These are phyloP conservation scores for Effrenium voratum DNA, from an alignment of 73 alveolate genomes.

Conservation along the genomic window DNA sequence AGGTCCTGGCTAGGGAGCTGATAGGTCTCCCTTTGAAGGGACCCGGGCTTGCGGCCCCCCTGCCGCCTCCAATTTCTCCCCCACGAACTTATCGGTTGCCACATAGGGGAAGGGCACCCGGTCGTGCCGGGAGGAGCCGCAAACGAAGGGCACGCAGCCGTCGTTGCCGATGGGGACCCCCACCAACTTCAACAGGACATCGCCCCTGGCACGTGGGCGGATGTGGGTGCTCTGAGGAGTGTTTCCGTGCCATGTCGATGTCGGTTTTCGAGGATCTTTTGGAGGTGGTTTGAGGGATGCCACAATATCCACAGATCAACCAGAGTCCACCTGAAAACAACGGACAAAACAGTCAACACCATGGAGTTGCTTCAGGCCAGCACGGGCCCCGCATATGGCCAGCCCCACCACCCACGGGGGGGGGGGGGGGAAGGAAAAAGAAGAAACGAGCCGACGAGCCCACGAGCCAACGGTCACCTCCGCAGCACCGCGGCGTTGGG, in stretches of 20 bases:
- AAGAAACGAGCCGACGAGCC: background rate
- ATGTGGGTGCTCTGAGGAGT: background rate
- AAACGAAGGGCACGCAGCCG: constrained; percentile 76
- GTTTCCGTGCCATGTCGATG: background rate
- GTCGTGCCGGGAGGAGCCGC: constrained; percentile 69
- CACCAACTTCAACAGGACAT: constrained; percentile 48
- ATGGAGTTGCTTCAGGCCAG: too few relatives aligned
- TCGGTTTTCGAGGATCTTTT: too few relatives aligned
- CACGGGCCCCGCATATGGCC: too few relatives aligned
- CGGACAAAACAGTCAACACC: too few relatives aligned
- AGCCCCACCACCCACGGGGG: too few relatives aligned
- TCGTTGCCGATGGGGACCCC: constrained; percentile 85
- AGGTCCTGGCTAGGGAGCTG: too few relatives aligned
- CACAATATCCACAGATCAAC: too few relatives aligned
- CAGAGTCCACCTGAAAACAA: too few relatives aligned
- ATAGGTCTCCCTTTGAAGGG: too few relatives aligned
- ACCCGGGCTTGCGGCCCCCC: too few relatives aligned
- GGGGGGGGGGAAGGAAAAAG: background rate
- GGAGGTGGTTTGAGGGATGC: too few relatives aligned
- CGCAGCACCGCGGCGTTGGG: constrained; percentile 41
- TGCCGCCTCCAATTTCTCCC: constrained; percentile 81
- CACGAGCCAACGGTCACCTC: background rate
- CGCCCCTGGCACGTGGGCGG: constrained; percentile 9
- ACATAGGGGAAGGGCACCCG: constrained; percentile 71
- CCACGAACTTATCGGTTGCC: constrained; percentile 66